These are phyloP conservation scores for Neonectria hederae DNA, from an alignment of 2,329 filamentous ascomycete genomes.

Conservation along the genomic window DNA sequence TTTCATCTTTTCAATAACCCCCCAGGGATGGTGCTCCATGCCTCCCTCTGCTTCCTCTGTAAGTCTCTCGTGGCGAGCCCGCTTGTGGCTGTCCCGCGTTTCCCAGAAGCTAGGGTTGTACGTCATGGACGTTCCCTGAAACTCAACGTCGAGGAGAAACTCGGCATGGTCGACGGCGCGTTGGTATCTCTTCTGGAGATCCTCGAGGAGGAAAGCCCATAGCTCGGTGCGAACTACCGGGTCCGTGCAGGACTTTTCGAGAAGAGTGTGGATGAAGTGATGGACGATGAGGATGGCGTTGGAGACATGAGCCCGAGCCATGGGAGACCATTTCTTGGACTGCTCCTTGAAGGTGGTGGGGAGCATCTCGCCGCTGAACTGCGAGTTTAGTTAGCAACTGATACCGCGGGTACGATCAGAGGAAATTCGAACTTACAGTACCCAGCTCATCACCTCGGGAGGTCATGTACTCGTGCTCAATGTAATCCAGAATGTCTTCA, in stretches of 20 bases:
- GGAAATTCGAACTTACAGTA: slow-evolving; percentile 48
- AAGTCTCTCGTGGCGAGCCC: background rate
- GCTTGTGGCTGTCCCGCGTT: slow-evolving; percentile 31
- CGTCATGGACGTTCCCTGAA: slow-evolving; percentile 36
- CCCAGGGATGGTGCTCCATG: too few relatives aligned
- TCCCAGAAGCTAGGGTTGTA: slow-evolving; percentile 33
- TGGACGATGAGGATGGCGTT: slow-evolving; percentile 63
- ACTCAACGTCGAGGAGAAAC: slow-evolving; percentile 56
- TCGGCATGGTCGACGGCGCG: slow-evolving; percentile 57
- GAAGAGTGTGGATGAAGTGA: slow-evolving; percentile 56
- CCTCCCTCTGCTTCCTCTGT: background rate
- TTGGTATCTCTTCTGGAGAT: slow-evolving; percentile 57
- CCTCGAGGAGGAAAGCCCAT: slow-evolving; percentile 55
- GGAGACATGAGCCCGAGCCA: slow-evolving; percentile 61
- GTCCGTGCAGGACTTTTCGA: slow-evolving; percentile 57
- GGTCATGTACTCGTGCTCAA: slow-evolving; percentile 50
- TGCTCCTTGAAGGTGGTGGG: slow-evolving; percentile 61
- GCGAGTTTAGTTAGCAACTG: background rate
- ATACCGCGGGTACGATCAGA: background rate
- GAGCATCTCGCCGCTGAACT: slow-evolving; percentile 53
- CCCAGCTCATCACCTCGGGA: slow-evolving; percentile 64
- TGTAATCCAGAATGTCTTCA: slow-evolving; percentile 49
- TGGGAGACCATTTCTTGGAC: slow-evolving; percentile 60
- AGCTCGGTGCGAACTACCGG: slow-evolving; percentile 53
- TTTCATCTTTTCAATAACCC: background rate